Percentiles rank a stretch among this genome's conserved stretches.
These are phyloP conservation scores for Dryadomyces quercivorus DNA, from an alignment of 2,329 filamentous ascomycete species.

Conservation along the genomic window DNA sequence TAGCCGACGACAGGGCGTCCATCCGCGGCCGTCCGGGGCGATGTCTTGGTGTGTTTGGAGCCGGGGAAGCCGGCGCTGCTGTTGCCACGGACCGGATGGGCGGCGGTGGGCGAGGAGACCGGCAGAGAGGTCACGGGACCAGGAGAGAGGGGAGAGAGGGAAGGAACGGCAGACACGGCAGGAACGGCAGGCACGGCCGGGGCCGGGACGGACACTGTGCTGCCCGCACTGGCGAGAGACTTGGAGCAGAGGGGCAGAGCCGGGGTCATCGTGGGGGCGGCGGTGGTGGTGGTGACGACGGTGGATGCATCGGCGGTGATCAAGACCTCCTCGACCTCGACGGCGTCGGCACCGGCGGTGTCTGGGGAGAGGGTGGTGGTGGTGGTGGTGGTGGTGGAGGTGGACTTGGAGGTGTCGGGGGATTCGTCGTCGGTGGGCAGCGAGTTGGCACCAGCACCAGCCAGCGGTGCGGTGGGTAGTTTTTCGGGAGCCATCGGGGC, in stretches of 20 bases:
- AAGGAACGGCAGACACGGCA: not conserved
- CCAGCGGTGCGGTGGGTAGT: not conserved
- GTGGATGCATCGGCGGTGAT: not conserved
- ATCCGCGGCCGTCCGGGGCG: conserved; percentile 21
- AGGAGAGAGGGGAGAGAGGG: no score
- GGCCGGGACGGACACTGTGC: no score
- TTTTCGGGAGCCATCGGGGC: not conserved
- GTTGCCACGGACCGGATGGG: conserved; percentile 1
- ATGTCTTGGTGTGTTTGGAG: conserved; percentile 4
- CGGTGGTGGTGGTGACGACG: conserved; percentile 1
- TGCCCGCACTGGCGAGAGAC: no score
- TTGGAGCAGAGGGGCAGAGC: not conserved
- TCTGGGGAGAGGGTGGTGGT: not conserved
- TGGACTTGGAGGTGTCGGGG: not conserved
- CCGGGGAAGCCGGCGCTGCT: not conserved
- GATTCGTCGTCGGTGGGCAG: not conserved
- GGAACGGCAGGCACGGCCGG: not conserved
- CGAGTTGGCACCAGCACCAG: not conserved
- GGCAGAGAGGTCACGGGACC: not conserved
- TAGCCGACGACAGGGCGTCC: conserved; percentile 51
- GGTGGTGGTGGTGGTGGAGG: not conserved
- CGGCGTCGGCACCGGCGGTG: not conserved
- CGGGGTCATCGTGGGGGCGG: conserved; percentile 7
- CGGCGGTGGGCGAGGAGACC: no score
- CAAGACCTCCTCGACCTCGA: conserved; percentile 3